Conservation (phyloP, 2,329 filamentous ascomycete genomes). For the Dactylellina haptotyla region DNA sequence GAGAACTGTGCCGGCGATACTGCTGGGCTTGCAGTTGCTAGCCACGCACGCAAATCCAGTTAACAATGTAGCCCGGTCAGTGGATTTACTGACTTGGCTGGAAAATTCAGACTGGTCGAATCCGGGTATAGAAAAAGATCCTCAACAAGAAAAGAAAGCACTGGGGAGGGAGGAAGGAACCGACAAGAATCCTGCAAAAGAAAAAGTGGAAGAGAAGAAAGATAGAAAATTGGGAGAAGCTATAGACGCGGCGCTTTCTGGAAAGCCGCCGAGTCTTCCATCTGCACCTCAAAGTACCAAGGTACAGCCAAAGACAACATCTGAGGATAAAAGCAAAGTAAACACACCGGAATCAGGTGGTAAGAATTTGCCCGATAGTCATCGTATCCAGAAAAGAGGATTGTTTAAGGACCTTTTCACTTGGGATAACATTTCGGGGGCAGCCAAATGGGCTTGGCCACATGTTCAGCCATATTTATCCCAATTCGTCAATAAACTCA, state of each 20-base stretch:
- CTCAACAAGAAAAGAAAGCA: background rate
- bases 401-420: constrained; percentile 26
- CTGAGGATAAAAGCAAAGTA: background rate
- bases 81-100: constrained; percentile 48
- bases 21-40: constrained; percentile 39
- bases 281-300: background rate
- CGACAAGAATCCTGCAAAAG: background rate
- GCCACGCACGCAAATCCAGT: constrained; percentile 37
- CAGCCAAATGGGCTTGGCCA: constrained; percentile 34
- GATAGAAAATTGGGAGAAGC: constrained; percentile 32
- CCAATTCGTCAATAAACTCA: constrained; percentile 47
- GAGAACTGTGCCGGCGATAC: constrained; percentile 29
- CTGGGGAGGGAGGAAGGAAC: background rate
- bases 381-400: constrained; percentile 23
- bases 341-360: background rate
- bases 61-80: constrained; percentile 36
- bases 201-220: constrained; percentile 21
- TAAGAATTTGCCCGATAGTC: background rate
- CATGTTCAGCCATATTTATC: constrained; percentile 30
- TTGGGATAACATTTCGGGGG: constrained; percentile 18
- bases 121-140: constrained; percentile 16
- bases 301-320: background rate
- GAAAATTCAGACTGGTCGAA: constrained; percentile 45
- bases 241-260: constrained; percentile 21
- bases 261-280: background rate